Percentiles rank a stretch among this genome's conserved stretches.
Evolutionary conservation across 2,329 filamentous ascomycete genomes (phyloP).

Genomic region (Clarireedia homoeocarpa): DNA sequence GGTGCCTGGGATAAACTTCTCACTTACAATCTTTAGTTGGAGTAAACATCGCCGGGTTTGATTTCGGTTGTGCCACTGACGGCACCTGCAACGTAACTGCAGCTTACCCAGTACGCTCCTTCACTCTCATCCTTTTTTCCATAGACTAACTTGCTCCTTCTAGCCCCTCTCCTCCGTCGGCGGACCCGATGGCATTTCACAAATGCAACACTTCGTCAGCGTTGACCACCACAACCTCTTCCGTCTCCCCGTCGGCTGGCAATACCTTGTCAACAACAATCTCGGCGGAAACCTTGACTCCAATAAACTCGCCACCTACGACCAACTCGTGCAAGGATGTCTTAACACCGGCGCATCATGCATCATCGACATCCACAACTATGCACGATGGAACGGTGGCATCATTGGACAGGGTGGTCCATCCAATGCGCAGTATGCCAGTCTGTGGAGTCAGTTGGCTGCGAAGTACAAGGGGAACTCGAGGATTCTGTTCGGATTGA

Average conservation of each 20-base stretch:
- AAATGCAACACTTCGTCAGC: slow-evolving; percentile 30
- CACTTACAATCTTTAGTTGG: slow-evolving; percentile 16
- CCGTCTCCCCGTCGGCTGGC: slow-evolving; percentile 51
- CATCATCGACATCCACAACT: slow-evolving; percentile 53
- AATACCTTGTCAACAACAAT: slow-evolving; percentile 47
- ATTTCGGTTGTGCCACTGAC: slow-evolving; percentile 39
- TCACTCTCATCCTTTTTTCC: background rate
- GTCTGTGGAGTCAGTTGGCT: slow-evolving; percentile 51
- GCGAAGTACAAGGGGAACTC: slow-evolving; percentile 46
- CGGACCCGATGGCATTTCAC: slow-evolving; percentile 27
- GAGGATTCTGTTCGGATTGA: slow-evolving; percentile 55
- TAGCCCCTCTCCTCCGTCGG: slow-evolving; percentile 27
- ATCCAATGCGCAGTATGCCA: slow-evolving; percentile 46
- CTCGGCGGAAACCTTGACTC: slow-evolving; percentile 42
- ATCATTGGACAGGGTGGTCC: slow-evolving; percentile 61
- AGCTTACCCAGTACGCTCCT: slow-evolving; percentile 17
- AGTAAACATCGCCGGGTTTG: slow-evolving; percentile 33
- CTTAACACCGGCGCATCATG: slow-evolving; percentile 48
- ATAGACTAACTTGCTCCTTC: background rate
- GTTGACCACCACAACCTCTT: slow-evolving; percentile 39
- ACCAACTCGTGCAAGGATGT: slow-evolving; percentile 49
- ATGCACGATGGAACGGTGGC: slow-evolving; percentile 50
- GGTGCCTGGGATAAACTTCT: no score
- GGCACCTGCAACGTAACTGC: slow-evolving; percentile 31
- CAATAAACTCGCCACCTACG: slow-evolving; percentile 42